Conservation (phyloP, 2,329 filamentous ascomycete species). For the Trichoderma endophyticum region DNA sequence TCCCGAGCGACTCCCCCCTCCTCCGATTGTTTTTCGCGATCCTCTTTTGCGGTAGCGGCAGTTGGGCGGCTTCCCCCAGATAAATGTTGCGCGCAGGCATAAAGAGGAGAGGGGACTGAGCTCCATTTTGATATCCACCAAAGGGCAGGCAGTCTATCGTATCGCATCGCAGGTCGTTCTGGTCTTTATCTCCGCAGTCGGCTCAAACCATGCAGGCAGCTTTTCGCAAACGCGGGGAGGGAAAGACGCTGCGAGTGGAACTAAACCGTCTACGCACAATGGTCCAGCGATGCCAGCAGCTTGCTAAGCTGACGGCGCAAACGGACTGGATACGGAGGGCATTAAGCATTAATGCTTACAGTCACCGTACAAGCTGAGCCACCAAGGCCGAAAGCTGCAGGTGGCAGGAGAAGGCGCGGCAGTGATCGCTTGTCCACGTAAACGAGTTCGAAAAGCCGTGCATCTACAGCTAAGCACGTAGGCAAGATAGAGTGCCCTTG, state of each 20-base stretch:
- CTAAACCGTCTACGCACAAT: neutral
- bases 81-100: neutral
- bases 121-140: neutral
- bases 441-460: neutral
- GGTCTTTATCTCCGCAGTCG: slow-evolving; percentile 1
- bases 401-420: slow-evolving; percentile 4
- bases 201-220: neutral
- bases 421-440: neutral
- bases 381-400: neutral
- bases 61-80: neutral
- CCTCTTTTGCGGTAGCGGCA: slow-evolving; percentile 2
- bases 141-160: neutral
- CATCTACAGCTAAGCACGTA: neutral
- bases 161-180: neutral
- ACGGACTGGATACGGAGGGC: neutral
- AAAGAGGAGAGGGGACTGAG: neutral
- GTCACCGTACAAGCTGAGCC: neutral
- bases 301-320: neutral
- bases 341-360: neutral
- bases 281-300: too few species aligned
- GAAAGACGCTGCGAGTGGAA: neutral
- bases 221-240: neutral
- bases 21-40: slow-evolving; percentile 1
- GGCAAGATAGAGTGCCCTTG: slow-evolving; percentile 9
- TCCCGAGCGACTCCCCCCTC: neutral